Conservation (phyloP, 2,329 filamentous ascomycete species). For the Fusarium sp. region DNA sequence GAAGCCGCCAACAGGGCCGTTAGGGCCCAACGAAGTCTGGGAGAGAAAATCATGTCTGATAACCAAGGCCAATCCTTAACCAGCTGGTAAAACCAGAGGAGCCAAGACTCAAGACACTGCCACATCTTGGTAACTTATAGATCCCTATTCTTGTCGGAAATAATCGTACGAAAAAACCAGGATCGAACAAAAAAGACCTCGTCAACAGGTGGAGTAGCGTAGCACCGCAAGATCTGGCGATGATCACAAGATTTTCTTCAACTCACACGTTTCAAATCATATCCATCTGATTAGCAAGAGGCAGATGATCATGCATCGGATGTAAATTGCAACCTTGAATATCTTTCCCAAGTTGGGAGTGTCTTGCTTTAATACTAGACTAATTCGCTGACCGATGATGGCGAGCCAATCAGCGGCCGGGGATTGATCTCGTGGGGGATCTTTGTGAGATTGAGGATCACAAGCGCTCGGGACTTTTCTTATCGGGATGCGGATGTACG, state of each 20-base stretch:
- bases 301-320: neutral
- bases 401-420: neutral
- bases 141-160: neutral
- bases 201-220: neutral
- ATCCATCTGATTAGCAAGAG: constrained; percentile 3
- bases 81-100: neutral
- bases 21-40: neutral
- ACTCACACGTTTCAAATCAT: constrained; percentile 7
- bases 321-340: neutral
- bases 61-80: neutral
- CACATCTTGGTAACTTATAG: constrained; percentile 5
- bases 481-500: neutral
- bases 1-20: neutral
- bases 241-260: neutral
- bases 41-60: neutral
- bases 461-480: neutral
- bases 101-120: neutral
- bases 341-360: neutral
- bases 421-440: constrained; percentile 14
- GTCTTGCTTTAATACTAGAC: neutral
- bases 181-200: neutral
- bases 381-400: neutral
- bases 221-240: neutral
- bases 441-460: neutral
- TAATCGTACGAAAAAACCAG: neutral